These are phyloP conservation scores for Phytophthora kernoviae DNA, from an alignment of 352 stramenopile genomes.

Conservation along the genomic window DNA sequence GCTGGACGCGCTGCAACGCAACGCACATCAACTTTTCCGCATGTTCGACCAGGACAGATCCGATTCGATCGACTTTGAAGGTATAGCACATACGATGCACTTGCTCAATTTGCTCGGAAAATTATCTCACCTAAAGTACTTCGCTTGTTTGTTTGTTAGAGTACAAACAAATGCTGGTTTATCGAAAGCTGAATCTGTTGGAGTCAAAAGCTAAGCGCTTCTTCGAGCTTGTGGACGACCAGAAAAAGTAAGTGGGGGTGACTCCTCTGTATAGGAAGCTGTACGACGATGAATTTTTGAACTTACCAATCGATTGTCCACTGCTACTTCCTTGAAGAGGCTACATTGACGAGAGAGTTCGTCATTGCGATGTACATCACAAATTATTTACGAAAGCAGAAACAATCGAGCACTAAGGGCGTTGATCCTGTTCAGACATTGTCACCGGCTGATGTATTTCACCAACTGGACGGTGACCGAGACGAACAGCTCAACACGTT, in stretches of 20 bases:
- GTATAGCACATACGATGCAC: slow-evolving; percentile 19
- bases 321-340: slow-evolving; percentile 28
- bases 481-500: slow-evolving; percentile 68
- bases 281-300: too few relatives aligned
- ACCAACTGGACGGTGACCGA: slow-evolving; percentile 61
- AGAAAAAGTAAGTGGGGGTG: slow-evolving; percentile 57
- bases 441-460: slow-evolving; percentile 63
- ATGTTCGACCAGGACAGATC: slow-evolving; percentile 81
- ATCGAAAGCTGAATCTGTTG: slow-evolving; percentile 64
- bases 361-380: slow-evolving; percentile 77
- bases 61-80: slow-evolving; percentile 78
- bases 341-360: slow-evolving; percentile 80
- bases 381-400: slow-evolving; percentile 55
- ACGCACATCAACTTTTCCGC: slow-evolving; percentile 62
- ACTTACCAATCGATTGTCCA: too few relatives aligned
- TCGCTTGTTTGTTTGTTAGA: slow-evolving; percentile 41
- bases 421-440: slow-evolving; percentile 20
- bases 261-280: too few relatives aligned
- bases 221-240: slow-evolving; percentile 73
- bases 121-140: slow-evolving; percentile 4
- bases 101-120: neutral
- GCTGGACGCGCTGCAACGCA: slow-evolving; percentile 53
- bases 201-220: slow-evolving; percentile 73
- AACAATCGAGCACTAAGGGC: slow-evolving; percentile 1
- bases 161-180: slow-evolving; percentile 81